phyloP scores from a whole-genome alignment of 2,329 filamentous ascomycete species.

The Penicillium rolfsii region DNA sequence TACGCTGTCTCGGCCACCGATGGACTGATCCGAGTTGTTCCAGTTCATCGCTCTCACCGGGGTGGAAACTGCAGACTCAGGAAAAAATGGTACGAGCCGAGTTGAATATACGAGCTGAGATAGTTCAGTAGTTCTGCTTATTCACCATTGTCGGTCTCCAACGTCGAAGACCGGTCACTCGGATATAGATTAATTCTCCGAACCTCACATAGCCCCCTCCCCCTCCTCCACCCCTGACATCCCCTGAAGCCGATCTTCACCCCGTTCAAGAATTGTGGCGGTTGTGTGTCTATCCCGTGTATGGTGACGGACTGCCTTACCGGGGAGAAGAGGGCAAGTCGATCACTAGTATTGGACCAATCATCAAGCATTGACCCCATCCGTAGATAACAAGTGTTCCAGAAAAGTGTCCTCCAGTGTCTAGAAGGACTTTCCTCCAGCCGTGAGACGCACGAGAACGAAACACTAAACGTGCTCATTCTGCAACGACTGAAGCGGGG shows the following conservation, averaged over 20 bases:
- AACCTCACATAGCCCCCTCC: not conserved
- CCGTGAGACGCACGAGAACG: not conserved
- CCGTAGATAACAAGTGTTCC: not conserved
- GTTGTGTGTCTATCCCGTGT: not conserved
- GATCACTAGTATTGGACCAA: not conserved
- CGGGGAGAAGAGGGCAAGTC: not conserved
- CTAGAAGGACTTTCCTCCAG: not conserved
- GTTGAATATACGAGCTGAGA: not conserved
- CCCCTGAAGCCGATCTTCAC: not conserved
- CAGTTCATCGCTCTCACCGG: not conserved
- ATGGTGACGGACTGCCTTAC: not conserved
- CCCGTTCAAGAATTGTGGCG: not conserved
- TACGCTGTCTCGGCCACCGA: not conserved
- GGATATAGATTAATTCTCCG: slow-evolving; percentile 3
- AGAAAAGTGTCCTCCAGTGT: not conserved
- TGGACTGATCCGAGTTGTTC: not conserved
- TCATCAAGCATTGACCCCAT: not conserved
- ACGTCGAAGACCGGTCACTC: not conserved
- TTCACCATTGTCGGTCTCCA: not conserved
- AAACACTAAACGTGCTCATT: not conserved
- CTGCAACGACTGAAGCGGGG: slow-evolving; percentile 2
- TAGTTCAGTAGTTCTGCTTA: not conserved
- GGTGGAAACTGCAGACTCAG: not conserved
- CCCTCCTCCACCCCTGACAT: not conserved
- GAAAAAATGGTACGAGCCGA: too few relatives aligned